These are phyloP conservation scores for Allantophomopsis lycopodina DNA, from an alignment of 2,329 filamentous ascomycete species.

Conservation along the genomic window DNA sequence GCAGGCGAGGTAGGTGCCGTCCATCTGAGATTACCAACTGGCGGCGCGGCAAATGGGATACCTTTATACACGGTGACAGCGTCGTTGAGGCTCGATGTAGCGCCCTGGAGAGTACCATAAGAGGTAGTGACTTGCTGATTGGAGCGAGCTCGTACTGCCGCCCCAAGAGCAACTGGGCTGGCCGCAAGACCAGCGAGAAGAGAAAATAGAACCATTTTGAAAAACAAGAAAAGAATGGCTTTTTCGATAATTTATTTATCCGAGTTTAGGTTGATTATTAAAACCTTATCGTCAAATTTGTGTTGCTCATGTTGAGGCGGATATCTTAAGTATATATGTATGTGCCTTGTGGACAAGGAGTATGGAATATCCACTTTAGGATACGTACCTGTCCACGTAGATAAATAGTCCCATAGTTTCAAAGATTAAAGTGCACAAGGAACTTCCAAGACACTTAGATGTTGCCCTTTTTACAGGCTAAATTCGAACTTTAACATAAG, in stretches of 20 bases:
- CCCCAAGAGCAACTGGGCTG: not conserved
- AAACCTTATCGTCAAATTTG: not conserved
- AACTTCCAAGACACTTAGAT: no score
- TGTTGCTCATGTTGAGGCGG: not conserved
- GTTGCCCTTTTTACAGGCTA: no score
- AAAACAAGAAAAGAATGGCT: not conserved
- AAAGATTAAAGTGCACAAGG: not conserved
- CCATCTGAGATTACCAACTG: slow-evolving; percentile 9
- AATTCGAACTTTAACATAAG: no score
- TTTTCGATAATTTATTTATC: not conserved
- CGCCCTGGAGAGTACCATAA: slow-evolving; percentile 11
- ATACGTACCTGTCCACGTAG: not conserved
- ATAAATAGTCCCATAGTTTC: not conserved
- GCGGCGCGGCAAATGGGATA: slow-evolving; percentile 11
- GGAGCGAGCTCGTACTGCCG: not conserved
- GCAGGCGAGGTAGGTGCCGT: slow-evolving; percentile 4
- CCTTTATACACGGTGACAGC: slow-evolving; percentile 13
- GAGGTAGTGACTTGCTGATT: slow-evolving; percentile 3
- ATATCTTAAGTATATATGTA: not conserved
- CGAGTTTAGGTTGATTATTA: not conserved
- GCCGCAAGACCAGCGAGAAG: not conserved
- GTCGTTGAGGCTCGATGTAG: slow-evolving; percentile 9
- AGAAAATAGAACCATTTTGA: not conserved
- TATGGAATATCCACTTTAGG: not conserved
- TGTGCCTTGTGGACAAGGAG: not conserved